Base-by-base conservation (phyloP, 768 basidiomycete genomes). In the Paxillus involutus region DNA sequence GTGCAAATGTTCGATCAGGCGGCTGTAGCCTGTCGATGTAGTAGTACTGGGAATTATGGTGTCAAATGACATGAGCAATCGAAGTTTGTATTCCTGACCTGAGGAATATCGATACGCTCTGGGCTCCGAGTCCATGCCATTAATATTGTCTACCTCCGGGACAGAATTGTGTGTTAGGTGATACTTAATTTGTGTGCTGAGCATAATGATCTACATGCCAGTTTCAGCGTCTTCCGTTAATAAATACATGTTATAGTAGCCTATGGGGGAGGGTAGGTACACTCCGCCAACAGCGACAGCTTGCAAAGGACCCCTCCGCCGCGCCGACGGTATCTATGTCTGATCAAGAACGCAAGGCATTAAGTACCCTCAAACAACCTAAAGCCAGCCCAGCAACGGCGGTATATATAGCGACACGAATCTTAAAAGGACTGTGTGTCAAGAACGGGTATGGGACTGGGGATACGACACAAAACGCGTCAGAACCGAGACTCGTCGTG, bases 391-490 rank as follows among this genome's bases (percentile, higher is more conserved):
- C 49, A 0, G 79, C 76, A 1, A 81, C 77, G 6, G 70, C 76
- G 33, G 64, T 62, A 69, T 93, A 94, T 36, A 92, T 89, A 7
- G 65, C 69, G 12, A 85, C 57, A 13, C 90, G 79, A 30, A 75
- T 69, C 8, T 63, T 58, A 17, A 84, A 71, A 0, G 81, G 71
- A 63, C 78, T 85, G 16, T 84, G 59, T 0, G 84, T 89, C 53
- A 94, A 74, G 73, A 94, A 93, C 0, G 91, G 91, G 70, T 94
- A 93, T 26, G 91, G 89, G 73, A 91, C 88, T 89, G 52, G 5
- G 47, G 46, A 12, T 45, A 14, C 39, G 36, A 32, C 17, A 19
- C 36, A 42, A 32, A 46, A 21, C 1, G 7, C 19, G 29, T 56
- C 32, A 53, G 45, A 32, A 48, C 62, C 8, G 14, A 47, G 40